Base-by-base conservation (phyloP, 192 early-diverging fungal species). In the Phycomyces blakesleeanus region DNA sequence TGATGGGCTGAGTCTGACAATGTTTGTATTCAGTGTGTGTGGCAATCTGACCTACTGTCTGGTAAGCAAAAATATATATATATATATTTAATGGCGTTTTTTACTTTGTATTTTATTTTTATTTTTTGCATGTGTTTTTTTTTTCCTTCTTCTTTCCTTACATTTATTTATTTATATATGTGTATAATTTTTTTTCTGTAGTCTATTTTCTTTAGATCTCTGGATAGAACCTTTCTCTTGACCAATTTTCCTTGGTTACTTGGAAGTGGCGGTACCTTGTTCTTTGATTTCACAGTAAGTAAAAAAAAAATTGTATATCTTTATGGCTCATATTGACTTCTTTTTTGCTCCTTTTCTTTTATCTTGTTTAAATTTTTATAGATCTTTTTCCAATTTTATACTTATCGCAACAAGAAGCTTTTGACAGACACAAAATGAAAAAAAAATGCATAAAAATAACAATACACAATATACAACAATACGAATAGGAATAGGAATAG, bases 1-100 rank as follows among this genome's bases (percentile, higher is more conserved):
- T 4, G 90, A 92, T 68, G 93, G 93, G 1, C 75, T 94, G 50
- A 86, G 85, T 11, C 57, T 89, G 7, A 77, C 77, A 51, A 93
- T 94, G 91, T 94, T 94, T 76, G 64, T 85, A n/a, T 91, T 91
- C 74, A 86, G 85, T 25, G 85, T 91, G 22, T 55, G 92, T 50
- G 93, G 93, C 21, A 94, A 94, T 75, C 59, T 86, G 27, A 77
- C 86, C 3, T 89, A 78, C 57, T 77, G 59, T 44, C 37, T 72
- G 49, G 82, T 81, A 74, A 63, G 73, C 2, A 59, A 26, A 15
- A 37, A 38, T 41, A 47, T 47, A 47, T 47, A 18, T 47, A 47
- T 47, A 6, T n/a, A 14, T 18, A 58, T 10, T 10, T n/a, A 50
- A 26, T 38, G 34, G 29, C 18, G 15, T 14, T n/a, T 22, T 56